Conservation (phyloP, 495 filamentous ascomycete species). For the Chaetomium tenue region DNA sequence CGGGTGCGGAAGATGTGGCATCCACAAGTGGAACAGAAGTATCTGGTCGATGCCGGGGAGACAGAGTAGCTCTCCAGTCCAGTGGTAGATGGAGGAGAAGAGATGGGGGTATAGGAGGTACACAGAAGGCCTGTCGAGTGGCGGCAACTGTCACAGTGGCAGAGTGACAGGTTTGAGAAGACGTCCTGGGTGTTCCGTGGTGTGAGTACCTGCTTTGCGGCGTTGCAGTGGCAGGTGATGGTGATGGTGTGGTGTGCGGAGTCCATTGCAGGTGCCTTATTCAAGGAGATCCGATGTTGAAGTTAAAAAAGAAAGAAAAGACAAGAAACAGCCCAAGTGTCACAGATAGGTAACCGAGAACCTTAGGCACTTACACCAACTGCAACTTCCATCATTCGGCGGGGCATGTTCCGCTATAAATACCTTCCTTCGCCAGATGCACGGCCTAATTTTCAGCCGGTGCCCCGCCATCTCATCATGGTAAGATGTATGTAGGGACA, state of each 20-base stretch:
- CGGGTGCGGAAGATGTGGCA: conserved; percentile 54
- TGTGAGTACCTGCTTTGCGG: conserved; percentile 43
- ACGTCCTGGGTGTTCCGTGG: neutral
- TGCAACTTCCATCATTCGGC: no score
- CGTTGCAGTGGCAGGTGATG: conserved; percentile 59
- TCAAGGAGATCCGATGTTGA: neutral
- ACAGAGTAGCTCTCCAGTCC: conserved; percentile 50
- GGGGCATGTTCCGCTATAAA: no score
- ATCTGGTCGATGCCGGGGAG: conserved; percentile 43
- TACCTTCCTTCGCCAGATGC: no score
- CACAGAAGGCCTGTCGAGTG: conserved; percentile 58
- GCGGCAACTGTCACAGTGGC: conserved; percentile 65
- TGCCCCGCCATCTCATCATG: neutral
- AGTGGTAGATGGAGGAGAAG: conserved; percentile 35
- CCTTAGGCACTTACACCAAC: neutral
- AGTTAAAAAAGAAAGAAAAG: no score
- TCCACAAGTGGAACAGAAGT: conserved; percentile 69
- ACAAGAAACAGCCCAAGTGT: neutral
- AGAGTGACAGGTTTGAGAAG: conserved; percentile 42
- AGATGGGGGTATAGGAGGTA: conserved; percentile 50
- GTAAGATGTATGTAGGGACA: no score
- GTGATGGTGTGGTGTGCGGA: neutral
- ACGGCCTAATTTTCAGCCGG: conserved; percentile 1
- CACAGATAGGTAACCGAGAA: neutral
- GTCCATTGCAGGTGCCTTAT: neutral